These are phyloP conservation scores for Acacia concinna DNA, from an alignment of 331 rosid species.

Conservation along the genomic window DNA sequence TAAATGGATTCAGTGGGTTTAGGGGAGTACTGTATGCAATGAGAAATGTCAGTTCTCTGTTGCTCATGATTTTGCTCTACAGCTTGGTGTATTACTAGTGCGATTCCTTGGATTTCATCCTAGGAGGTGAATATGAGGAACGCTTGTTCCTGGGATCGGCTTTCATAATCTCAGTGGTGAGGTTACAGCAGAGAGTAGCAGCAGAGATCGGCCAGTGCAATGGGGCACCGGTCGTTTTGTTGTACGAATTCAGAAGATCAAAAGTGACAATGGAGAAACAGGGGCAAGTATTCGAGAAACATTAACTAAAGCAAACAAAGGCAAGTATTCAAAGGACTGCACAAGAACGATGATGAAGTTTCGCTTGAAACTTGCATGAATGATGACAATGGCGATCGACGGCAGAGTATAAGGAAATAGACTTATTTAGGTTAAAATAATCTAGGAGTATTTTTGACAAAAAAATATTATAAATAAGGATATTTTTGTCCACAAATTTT, in stretches of 20 bases:
- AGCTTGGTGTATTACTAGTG: slow-evolving; percentile 79
- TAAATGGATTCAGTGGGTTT: slow-evolving; percentile 78
- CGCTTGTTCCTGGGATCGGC: slow-evolving; percentile 68
- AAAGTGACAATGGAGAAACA: slow-evolving; percentile 7
- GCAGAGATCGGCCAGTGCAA: slow-evolving; percentile 52
- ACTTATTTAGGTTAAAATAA: too few relatives aligned
- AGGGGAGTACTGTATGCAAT: slow-evolving; percentile 76
- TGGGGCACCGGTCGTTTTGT: slow-evolving; percentile 57
- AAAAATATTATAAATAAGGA: too few relatives aligned
- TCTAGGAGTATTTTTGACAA: too few relatives aligned
- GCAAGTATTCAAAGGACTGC: too few relatives aligned
- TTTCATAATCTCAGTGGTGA: slow-evolving; percentile 67
- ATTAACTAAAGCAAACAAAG: too few relatives aligned
- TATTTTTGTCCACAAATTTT: too few relatives aligned
- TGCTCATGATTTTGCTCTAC: slow-evolving; percentile 60
- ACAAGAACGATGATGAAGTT: too few relatives aligned
- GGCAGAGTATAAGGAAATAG: too few relatives aligned
- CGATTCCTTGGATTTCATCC: slow-evolving; percentile 48
- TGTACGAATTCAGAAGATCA: slow-evolving; percentile 8
- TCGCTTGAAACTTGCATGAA: too few relatives aligned
- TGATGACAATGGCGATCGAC: too few relatives aligned
- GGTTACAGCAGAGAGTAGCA: slow-evolving; percentile 70
- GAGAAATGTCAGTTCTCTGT: slow-evolving; percentile 77
- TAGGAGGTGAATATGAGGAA: slow-evolving; percentile 60
- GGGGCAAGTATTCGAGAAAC: too few relatives aligned